Evolutionary conservation across 2,329 filamentous ascomycete species (phyloP), one percentile per base, ranked within the genome.

Genomic region (Ceratocystis cubensis): DNA sequence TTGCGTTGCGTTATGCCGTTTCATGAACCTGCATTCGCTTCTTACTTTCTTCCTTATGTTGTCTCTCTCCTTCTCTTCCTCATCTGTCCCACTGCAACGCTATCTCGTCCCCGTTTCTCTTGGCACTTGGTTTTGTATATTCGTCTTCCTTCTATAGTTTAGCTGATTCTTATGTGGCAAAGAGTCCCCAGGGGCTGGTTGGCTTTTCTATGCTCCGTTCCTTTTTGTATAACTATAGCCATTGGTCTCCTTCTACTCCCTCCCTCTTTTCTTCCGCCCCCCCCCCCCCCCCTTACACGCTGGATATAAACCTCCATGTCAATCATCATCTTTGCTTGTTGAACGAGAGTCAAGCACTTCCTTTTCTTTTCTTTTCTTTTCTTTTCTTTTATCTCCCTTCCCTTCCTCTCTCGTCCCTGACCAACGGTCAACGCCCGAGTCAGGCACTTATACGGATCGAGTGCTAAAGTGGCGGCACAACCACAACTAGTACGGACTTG

Each of bases 11-110:
- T 37, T 59, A 15, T 37, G n/a, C 56, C 56, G 56, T 59, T 59
- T 59, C 56, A 59, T 59, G 56, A 59, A 59, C 56, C 56, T 59
- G 56, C 56, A 59, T 59, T 59, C 28, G 56, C 28, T 33, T 59
- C 48, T 30, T 22, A 17, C 22, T 17, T 33, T 59, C 56, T 30
- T 33, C 33, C 56, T 28, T 28, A 3, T 4, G 7, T 5, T 22
- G 13, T 13, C 48, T 53, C 15, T 53, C 25, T 25, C 48, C 25
- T 37, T 37, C 8, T 33, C 53, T 33, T 30, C 28, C 53, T 56
- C 30, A 2, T 57, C 20, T 33, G 10, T 59, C n/a, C 28, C 33
- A 33, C 56, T 59, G 17, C 28, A 30, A 59, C 56, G 28, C 56
- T 59, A 59, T 59, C 56, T 59, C 6, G 28, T 59, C 56, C 56